Evolutionary conservation across 2,329 filamentous ascomycete species (phyloP).

Genomic region (Colletotrichum limetticola): DNA sequence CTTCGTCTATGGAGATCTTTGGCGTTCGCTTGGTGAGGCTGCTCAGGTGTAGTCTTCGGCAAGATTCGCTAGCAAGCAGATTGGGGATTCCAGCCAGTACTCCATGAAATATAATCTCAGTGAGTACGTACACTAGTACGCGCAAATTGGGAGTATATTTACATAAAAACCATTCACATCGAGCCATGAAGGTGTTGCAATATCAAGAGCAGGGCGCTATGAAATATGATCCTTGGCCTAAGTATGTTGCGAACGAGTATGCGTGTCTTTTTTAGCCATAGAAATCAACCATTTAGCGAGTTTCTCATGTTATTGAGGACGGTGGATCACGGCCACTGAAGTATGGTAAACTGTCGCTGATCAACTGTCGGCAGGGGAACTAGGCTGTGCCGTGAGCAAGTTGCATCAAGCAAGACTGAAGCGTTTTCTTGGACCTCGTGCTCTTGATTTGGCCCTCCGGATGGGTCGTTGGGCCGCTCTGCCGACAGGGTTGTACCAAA

Average conservation of each 20-base stretch:
- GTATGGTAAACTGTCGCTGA: background rate
- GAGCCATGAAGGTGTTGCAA: background rate
- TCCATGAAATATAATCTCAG: background rate
- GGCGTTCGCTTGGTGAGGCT: background rate
- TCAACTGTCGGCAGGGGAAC: background rate
- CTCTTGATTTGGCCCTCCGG: background rate
- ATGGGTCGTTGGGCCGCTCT: background rate
- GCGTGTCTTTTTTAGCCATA: background rate
- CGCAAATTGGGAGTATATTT: background rate
- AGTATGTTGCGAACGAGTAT: background rate
- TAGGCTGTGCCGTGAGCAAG: background rate
- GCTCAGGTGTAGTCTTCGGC: background rate
- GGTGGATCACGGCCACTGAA: background rate
- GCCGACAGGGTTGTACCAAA: background rate
- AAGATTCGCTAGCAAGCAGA: too few relatives aligned
- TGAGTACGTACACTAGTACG: background rate
- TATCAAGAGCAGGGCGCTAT: background rate
- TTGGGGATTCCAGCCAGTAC: too few relatives aligned
- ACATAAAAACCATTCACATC: background rate
- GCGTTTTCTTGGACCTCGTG: background rate
- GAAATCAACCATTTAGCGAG: background rate
- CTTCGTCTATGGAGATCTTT: too few relatives aligned
- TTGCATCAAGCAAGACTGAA: background rate
- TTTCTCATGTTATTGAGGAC: background rate
- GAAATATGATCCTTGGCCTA: too few relatives aligned